Evolutionary conservation across 225 moss, liverwort and hornwort genomes (phyloP).

Genomic region (Bryoerythrophyllum caledonicum): DNA sequence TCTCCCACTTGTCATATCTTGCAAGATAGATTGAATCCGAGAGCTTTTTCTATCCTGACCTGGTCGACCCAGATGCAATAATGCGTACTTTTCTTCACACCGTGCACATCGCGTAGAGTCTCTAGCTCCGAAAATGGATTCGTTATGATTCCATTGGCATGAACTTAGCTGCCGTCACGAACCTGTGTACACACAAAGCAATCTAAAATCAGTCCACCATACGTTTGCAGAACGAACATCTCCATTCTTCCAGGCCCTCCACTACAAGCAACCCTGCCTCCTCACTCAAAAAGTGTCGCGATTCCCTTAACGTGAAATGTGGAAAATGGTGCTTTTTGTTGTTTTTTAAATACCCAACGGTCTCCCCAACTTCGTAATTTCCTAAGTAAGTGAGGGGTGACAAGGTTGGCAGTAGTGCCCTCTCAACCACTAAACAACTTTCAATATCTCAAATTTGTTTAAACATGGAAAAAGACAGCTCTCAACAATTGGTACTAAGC

Average conservation of each 20-base stretch:
- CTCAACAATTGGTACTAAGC: no score
- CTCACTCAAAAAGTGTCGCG: no score
- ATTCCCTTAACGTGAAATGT: no score
- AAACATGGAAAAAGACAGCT: no score
- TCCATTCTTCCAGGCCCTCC: no score
- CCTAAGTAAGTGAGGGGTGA: no score
- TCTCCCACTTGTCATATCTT: constrained; percentile 81
- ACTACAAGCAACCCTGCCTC: no score
- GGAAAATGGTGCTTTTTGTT: no score
- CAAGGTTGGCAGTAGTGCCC: no score
- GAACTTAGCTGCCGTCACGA: constrained; percentile 46
- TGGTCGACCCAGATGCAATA: constrained; percentile 81
- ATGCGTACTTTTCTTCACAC: constrained; percentile 46
- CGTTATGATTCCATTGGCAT: constrained; percentile 53
- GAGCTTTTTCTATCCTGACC: constrained; percentile 52
- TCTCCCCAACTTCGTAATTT: no score
- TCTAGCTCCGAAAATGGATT: constrained; percentile 53
- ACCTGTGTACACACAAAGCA: constrained; percentile 40
- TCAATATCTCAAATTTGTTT: no score
- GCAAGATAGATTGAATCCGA: constrained; percentile 65
- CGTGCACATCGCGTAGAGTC: constrained; percentile 43
- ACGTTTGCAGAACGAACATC: not conserved
- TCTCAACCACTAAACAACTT: not conserved
- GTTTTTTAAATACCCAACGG: no score
- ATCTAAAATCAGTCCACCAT: not conserved